Conservation (phyloP, 176 grass and related monocot genomes). For the Eragrostis nindensis region DNA sequence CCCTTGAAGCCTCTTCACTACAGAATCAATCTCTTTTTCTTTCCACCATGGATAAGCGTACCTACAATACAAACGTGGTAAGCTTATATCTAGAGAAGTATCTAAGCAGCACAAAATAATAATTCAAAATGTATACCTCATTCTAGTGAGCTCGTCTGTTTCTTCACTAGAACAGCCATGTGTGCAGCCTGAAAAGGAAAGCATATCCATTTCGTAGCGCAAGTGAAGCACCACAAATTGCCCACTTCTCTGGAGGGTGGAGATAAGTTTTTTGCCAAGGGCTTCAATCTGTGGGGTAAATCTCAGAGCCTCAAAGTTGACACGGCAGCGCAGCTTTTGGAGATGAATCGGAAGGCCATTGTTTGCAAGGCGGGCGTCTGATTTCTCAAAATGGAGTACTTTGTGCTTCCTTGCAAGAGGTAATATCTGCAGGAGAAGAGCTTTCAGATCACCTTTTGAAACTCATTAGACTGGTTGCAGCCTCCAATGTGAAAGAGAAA, state of each 20-base stretch:
- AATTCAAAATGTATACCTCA: conserved; percentile 63
- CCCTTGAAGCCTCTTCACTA: conserved; percentile 81
- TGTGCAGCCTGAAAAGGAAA: conserved; percentile 96
- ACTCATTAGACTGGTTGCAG: not conserved
- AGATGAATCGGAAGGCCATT: conserved; percentile 80
- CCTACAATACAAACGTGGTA: conserved; percentile 39
- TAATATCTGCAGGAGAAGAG: conserved; percentile 62
- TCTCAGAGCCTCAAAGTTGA: conserved; percentile 88
- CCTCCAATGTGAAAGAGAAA: not conserved
- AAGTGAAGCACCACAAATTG: conserved; percentile 94
- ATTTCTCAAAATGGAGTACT: conserved; percentile 91
- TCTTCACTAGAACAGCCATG: conserved; percentile 81
- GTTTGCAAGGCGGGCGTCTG: conserved; percentile 87
- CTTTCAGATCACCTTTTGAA: conserved; percentile 26
- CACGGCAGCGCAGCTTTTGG: conserved; percentile 79
- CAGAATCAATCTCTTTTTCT: conserved; percentile 94
- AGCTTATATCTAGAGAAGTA: conserved; percentile 20
- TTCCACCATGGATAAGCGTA: conserved; percentile 99
- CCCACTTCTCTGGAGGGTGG: conserved; percentile 62
- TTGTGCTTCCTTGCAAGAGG: conserved; percentile 93
- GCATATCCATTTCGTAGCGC: conserved; percentile 99
- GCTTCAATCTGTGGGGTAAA: conserved; percentile 90
- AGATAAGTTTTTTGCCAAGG: conserved; percentile 84
- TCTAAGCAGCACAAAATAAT: conserved; percentile 1
- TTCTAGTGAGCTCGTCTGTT: conserved; percentile 78